Percentiles rank a stretch among this genome's conserved stretches.
Evolutionary conservation across 768 basidiomycete species (phyloP).

Genomic region (Neoboletus subvelutipes): DNA sequence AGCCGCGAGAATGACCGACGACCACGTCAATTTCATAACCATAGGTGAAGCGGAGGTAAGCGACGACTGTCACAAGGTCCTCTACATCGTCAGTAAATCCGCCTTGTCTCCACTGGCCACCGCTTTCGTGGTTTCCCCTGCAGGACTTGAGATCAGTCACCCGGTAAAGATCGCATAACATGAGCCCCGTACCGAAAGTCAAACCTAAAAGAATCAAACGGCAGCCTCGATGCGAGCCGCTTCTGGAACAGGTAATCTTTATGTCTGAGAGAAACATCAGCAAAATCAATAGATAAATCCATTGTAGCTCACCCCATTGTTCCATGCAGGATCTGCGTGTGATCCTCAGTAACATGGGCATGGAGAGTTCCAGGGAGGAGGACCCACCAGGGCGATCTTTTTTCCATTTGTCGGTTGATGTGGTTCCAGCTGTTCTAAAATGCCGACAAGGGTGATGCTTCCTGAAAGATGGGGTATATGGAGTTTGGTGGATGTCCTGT

Average conservation of each 20-base stretch:
- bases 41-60: slow-evolving; percentile 53
- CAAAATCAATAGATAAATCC: neutral
- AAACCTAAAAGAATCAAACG: slow-evolving; percentile 81
- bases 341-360: slow-evolving; percentile 16
- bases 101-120: slow-evolving; percentile 62
- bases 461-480: slow-evolving; percentile 50
- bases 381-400: slow-evolving; percentile 63
- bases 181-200: slow-evolving; percentile 69
- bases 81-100: slow-evolving; percentile 58
- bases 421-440: slow-evolving; percentile 60
- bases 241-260: slow-evolving; percentile 85
- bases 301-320: slow-evolving; percentile 60
- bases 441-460: slow-evolving; percentile 51
- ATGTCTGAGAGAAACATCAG: slow-evolving; percentile 48
- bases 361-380: slow-evolving; percentile 1
- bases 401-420: slow-evolving; percentile 51
- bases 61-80: slow-evolving; percentile 66
- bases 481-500: slow-evolving; percentile 47
- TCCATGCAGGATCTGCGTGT: slow-evolving; percentile 70
- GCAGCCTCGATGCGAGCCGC: slow-evolving; percentile 60
- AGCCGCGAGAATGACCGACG: slow-evolving; percentile 78
- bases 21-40: slow-evolving; percentile 71
- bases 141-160: slow-evolving; percentile 1
- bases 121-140: slow-evolving; percentile 78
- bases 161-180: slow-evolving; percentile 1